Percentiles rank a stretch among this genome's conserved stretches.
phyloP scores from a whole-genome alignment of 306 rosid species.

The Gynostemma pentaphyllum region DNA sequence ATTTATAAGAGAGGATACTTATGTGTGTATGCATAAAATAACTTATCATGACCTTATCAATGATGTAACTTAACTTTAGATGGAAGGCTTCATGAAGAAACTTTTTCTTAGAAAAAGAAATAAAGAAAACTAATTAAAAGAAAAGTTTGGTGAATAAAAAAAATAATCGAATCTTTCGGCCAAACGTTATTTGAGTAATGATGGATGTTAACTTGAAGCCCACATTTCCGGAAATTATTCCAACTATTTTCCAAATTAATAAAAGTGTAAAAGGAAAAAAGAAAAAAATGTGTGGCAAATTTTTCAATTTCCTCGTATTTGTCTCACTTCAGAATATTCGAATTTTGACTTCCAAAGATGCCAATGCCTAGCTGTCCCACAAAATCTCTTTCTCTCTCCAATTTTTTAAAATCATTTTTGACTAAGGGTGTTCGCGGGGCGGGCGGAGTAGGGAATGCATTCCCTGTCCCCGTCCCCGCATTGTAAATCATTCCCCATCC shows the following conservation, averaged over 20 bases:
- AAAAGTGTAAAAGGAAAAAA: not conserved
- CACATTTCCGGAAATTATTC: not conserved
- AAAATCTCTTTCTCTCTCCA: not conserved
- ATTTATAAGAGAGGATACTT: not conserved
- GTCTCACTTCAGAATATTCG: conserved; percentile 1
- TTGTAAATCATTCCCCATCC: too few species aligned
- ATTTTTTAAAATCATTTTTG: too few species aligned
- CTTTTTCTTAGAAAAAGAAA: too few species aligned
- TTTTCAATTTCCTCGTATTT: not conserved
- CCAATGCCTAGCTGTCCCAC: not conserved
- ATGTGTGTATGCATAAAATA: not conserved
- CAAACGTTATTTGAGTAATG: too few species aligned
- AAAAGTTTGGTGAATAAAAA: not conserved
- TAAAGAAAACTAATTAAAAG: too few species aligned
- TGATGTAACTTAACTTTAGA: not conserved
- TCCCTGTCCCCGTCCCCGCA: too few species aligned
- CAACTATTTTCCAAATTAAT: not conserved
- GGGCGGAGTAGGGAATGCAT: too few species aligned
- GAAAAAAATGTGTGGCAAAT: not conserved
- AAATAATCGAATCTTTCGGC: not conserved
- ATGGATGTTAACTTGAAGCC: not conserved
- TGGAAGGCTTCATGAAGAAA: not conserved
- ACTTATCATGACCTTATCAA: not conserved
- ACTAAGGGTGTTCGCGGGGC: too few species aligned
- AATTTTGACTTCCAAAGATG: not conserved